Evolutionary conservation across 2,329 filamentous ascomycete species (phyloP), one percentile per base, ranked within the genome.

Genomic region (Penicillium sp.): DNA sequence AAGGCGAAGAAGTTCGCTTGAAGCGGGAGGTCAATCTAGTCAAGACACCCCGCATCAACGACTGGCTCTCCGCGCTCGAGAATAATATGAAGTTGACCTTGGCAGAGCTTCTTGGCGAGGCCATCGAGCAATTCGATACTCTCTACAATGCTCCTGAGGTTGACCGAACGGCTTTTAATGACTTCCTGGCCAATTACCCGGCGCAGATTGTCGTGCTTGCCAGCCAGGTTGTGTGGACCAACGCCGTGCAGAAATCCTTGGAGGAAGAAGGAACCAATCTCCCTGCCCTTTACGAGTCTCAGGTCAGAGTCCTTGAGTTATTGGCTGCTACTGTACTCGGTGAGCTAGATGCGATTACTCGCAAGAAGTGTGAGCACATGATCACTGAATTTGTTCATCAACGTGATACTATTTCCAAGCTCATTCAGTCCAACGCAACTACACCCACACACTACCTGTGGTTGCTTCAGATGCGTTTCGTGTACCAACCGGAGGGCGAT

Each of bases 361-460:
- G 95, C 61, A 96, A 96, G 82, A 97, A 96, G 80, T 99, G 93
- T 75, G 95, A 99, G 74, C 93, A 97, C 75, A 84, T 99, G 63
- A 99, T 99, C 70, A 99, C 96, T 0, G 96, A 99, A 73, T 98
- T 95, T 71, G 95, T 99, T 14, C 95, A 99, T 73, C 96, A 99
- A 75, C 90, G 95, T 59, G 95, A 99, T 74, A 86, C 89, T 19
- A 95, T 98, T 62, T 89, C 93, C 70, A 96, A 91, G 74, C 85
- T 99, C 26, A 84, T 93, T 48, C 84, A 88, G 46, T 81, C 85
- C 46, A 88, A 89, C 56, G 95, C 95, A 26, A 85, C 82, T 51
- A 86, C 88, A 9, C 82, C 91, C 16, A 89, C 84, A 19, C 90
- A 99, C 72, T 92, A 96, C 72, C 78, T 96, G 63, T 99, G 95